phyloP scores from a whole-genome alignment of 768 basidiomycete genomes.

The Suillus discolor region DNA sequence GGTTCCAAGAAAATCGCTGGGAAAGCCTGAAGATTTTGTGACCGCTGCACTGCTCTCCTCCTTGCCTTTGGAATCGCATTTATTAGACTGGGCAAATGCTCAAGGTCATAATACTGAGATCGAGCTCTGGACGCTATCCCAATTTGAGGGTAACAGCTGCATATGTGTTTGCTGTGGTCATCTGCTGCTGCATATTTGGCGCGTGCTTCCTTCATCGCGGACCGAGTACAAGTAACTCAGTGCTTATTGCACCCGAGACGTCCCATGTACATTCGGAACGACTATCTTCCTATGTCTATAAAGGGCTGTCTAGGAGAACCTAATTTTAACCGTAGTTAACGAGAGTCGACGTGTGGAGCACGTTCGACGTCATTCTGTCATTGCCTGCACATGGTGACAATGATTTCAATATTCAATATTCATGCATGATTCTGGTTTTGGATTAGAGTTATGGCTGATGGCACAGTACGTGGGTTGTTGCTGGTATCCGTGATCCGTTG shows the following conservation, averaged over 20 bases:
- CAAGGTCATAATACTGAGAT: neutral
- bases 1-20: neutral
- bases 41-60: neutral
- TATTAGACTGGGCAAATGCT: neutral
- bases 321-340: neutral
- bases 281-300: neutral
- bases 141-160: neutral
- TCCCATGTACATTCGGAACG: neutral
- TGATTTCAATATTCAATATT: too few species aligned
- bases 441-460: neutral
- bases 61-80: neutral
- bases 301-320: neutral
- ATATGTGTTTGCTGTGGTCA: neutral
- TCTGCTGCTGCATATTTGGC: neutral
- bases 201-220: too few species aligned
- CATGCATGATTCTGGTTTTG: neutral
- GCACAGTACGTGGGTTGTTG: neutral
- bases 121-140: neutral
- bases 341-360: neutral
- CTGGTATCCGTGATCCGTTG: neutral
- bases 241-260: too few species aligned
- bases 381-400: neutral
- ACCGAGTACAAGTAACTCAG: too few species aligned
- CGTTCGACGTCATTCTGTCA: neutral
- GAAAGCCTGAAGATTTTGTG: neutral